Conservation (phyloP, 2,329 filamentous ascomycete genomes). For the Didymella arachidicola region DNA sequence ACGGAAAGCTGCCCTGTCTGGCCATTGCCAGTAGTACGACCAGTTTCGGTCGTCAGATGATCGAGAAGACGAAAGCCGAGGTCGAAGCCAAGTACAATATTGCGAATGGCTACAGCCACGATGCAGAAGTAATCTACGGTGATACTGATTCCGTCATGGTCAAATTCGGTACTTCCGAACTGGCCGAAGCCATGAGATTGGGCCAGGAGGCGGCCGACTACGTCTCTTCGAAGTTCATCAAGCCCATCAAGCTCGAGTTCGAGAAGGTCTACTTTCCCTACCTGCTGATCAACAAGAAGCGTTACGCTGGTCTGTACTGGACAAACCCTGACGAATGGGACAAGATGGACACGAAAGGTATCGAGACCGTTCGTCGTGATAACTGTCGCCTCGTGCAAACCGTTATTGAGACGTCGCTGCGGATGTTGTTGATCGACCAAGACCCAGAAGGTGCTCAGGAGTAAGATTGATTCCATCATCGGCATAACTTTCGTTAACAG, state of each 20-base stretch:
- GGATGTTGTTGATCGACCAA: constrained; percentile 94
- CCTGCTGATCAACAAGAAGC: constrained; percentile 99
- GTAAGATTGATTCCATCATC: constrained; percentile 63
- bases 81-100: constrained; percentile 90
- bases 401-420: constrained; percentile 94
- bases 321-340: constrained; percentile 93
- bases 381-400: constrained; percentile 96
- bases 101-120: constrained; percentile 91
- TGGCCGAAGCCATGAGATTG: constrained; percentile 89
- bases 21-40: constrained; percentile 97
- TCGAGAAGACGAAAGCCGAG: constrained; percentile 96
- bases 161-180: constrained; percentile 90
- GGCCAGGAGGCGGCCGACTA: constrained; percentile 90
- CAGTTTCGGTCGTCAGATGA: constrained; percentile 97
- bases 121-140: constrained; percentile 97
- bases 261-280: constrained; percentile 99
- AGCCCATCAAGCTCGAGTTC: constrained; percentile 98
- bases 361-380: constrained; percentile 95
- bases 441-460: constrained; percentile 91
- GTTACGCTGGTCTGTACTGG: constrained; percentile 98
- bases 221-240: constrained; percentile 91
- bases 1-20: constrained; percentile 93
- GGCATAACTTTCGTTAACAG: neutral
- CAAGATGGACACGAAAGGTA: constrained; percentile 99
- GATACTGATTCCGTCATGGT: constrained; percentile 99